Percentiles rank a stretch among this genome's conserved stretches.
These are phyloP conservation scores for Aspergillus carbonarius DNA, from an alignment of 2,329 filamentous ascomycete species.

Conservation along the genomic window DNA sequence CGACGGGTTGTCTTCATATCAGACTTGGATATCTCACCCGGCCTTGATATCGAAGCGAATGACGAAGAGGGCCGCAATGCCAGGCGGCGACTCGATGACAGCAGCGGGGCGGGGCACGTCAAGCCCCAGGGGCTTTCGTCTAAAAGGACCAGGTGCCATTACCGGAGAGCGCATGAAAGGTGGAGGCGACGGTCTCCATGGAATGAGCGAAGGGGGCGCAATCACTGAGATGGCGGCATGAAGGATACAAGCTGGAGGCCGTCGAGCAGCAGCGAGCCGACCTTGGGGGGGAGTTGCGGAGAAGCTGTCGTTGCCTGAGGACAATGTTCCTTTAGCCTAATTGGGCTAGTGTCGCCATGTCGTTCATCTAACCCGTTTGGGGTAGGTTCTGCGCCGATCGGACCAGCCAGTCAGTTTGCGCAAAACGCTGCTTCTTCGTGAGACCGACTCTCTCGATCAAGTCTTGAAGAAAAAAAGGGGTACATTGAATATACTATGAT, in stretches of 20 bases:
- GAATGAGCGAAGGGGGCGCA: slow-evolving; percentile 10
- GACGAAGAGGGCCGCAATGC: slow-evolving; percentile 76
- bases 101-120: slow-evolving; percentile 33
- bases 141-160: slow-evolving; percentile 33
- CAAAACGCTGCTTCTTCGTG: neutral
- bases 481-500: neutral
- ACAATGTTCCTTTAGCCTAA: slow-evolving; percentile 1
- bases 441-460: neutral
- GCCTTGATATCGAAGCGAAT: slow-evolving; percentile 92
- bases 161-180: slow-evolving; percentile 10
- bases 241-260: neutral
- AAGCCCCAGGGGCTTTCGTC: slow-evolving; percentile 32
- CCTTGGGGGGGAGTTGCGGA: slow-evolving; percentile 7
- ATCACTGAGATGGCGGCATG: slow-evolving; percentile 10
- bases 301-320: slow-evolving; percentile 15
- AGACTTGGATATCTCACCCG: slow-evolving; percentile 56
- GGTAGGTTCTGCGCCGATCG: neutral
- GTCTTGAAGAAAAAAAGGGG: neutral
- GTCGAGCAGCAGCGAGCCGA: neutral
- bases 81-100: slow-evolving; percentile 40
- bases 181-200: slow-evolving; percentile 24
- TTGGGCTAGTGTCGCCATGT: slow-evolving; percentile 7
- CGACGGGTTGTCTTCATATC: neutral
- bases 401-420: neutral
- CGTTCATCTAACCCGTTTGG: neutral